A percentile compares a stretch with the other conserved stretches of the same genome.
These are phyloP conservation scores for Aspergillus fructus DNA, from an alignment of 2,329 filamentous ascomycete species.

Conservation along the genomic window DNA sequence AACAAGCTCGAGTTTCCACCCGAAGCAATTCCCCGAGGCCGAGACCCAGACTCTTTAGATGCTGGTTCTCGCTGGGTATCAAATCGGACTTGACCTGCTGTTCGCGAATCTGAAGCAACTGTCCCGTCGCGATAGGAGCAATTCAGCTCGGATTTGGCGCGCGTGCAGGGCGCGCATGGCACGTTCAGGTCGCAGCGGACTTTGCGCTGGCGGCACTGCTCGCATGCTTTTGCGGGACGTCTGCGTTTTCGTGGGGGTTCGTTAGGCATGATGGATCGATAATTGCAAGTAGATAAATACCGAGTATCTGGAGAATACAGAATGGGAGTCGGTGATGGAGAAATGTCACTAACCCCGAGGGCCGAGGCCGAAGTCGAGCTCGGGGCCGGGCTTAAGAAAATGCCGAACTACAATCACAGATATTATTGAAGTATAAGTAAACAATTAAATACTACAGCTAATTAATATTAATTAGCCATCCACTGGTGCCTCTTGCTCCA, in stretches of 20 bases:
- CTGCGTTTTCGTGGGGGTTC: constrained; percentile 25
- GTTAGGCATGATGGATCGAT: constrained; percentile 1
- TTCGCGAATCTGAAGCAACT: no score
- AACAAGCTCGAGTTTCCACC: no score
- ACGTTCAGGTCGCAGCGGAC: constrained; percentile 28
- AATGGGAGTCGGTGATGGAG: no score
- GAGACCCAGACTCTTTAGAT: no score
- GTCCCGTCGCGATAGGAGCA: constrained; percentile 23
- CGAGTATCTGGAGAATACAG: not conserved
- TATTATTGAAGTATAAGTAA: not conserved
- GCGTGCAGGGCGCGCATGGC: constrained; percentile 28
- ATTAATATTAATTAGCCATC: not conserved
- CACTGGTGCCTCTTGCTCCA: constrained; percentile 36
- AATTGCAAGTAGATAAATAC: no score
- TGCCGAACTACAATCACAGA: not conserved
- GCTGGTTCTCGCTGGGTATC: no score
- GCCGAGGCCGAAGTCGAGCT: not conserved
- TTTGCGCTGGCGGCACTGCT: constrained; percentile 31
- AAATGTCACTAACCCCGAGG: not conserved
- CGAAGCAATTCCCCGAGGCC: no score
- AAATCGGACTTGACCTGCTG: no score
- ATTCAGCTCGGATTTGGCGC: constrained; percentile 18
- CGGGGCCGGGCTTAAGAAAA: not conserved
- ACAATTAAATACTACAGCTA: not conserved
- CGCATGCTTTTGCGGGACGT: constrained; percentile 28